Base-by-base conservation (phyloP, 192 early-diverging fungal genomes). In the Pilaira anomala region DNA sequence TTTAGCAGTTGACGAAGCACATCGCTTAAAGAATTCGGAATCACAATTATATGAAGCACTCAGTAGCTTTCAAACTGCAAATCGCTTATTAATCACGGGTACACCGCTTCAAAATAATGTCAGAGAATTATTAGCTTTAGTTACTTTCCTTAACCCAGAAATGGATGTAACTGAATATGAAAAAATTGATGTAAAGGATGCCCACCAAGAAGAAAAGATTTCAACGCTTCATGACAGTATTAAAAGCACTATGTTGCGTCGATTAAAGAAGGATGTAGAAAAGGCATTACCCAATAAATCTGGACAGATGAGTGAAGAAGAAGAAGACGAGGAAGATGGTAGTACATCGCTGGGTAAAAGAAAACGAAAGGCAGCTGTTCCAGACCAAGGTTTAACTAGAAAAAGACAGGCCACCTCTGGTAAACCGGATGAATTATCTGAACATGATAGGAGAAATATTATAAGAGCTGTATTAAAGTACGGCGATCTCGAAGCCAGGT, bases 191-290 rank as follows among this genome's bases (percentile, higher is more conserved):
- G 81, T 82, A 62, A 79, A 76, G 0, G 87, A 91, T 48, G 82
- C 82, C 2, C 83, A 87, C 52, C 90, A 91, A 51, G 85, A 89
- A 57, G 78, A 83, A 52, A 93, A 93, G 69, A 97, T 99, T 65
- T 80, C 82, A 8, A 82, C 91, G 4, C 75, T 99, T 18, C 96
- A 99, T 46, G 75, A 81, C 14, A 79, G 85, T 13, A 78, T 99
- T 36, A 88, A 92, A 69, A 84, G 87, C 6, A 88, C 93, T 69
- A 98, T 98, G 93, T 79, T 98, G 22, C 87, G 98, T 18, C 85
- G 98, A 5, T 77, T 98, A 26, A 99, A 99, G 71, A 97, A 96
- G 74, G 96, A 99, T 65, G 98, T 98, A 0, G 98, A 99, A 74
- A 95, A 93, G 76, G 93, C 93, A 8, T 68, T 99, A 60, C 96